Evolutionary conservation across 75 land plant genomes (phyloP).

Genomic region (Pinus taeda): DNA sequence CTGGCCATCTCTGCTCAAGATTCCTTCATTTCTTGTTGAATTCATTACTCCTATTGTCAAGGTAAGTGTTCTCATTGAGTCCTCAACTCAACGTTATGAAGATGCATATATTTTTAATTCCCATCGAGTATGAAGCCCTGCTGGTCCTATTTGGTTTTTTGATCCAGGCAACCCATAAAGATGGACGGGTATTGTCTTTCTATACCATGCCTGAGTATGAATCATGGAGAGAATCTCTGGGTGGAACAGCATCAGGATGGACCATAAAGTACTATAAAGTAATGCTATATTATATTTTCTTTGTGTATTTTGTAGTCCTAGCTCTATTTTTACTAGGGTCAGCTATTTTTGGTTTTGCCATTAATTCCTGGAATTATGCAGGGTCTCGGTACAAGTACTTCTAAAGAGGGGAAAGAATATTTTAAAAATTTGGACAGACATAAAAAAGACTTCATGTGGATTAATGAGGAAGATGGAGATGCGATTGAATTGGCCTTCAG

Average conservation of each 20-base stretch:
- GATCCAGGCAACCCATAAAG: slow-evolving; percentile 75
- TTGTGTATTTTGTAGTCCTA: too few species aligned
- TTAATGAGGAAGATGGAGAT: slow-evolving; percentile 80
- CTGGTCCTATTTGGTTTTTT: not conserved
- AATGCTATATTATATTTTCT: not conserved
- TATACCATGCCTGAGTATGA: slow-evolving; percentile 98
- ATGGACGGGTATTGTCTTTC: slow-evolving; percentile 58
- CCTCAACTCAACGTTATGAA: too few species aligned
- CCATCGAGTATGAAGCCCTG: too few species aligned
- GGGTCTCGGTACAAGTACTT: slow-evolving; percentile 98
- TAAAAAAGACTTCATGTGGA: slow-evolving; percentile 91
- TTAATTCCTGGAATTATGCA: slow-evolving; percentile 11
- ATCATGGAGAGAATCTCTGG: slow-evolving; percentile 81
- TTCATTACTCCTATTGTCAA: slow-evolving; percentile 98
- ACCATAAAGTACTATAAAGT: slow-evolving; percentile 99
- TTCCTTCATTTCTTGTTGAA: slow-evolving; percentile 90
- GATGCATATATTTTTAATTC: too few species aligned
- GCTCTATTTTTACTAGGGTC: not conserved
- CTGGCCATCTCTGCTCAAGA: slow-evolving; percentile 92
- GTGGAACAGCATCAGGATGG: slow-evolving; percentile 67
- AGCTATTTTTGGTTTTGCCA: not conserved
- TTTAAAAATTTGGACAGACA: slow-evolving; percentile 71
- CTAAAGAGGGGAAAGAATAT: slow-evolving; percentile 94
- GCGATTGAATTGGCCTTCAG: slow-evolving; percentile 98
- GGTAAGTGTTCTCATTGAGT: slow-evolving; percentile 30